A percentile compares a stretch with the other conserved stretches of the same genome.
Evolutionary conservation across 2,329 filamentous ascomycete genomes (phyloP).

Genomic region (Aspergillus japonicus): DNA sequence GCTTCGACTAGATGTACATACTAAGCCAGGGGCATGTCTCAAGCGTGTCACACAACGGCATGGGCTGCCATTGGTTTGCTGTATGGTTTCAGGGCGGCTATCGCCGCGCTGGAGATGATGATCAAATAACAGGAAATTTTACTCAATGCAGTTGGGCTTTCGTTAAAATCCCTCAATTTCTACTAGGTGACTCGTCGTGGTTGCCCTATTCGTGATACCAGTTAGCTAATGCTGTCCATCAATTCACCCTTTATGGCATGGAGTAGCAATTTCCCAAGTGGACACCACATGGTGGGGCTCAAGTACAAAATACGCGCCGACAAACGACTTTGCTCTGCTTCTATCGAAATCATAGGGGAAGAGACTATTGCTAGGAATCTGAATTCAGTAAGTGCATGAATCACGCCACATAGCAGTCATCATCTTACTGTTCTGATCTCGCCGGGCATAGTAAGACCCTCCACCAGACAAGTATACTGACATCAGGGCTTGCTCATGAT

Average conservation of each 20-base stretch:
- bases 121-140: not conserved
- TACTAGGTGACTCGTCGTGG: not conserved
- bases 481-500: not conserved
- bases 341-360: not conserved
- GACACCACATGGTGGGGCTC: not conserved
- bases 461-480: not conserved
- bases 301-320: not conserved
- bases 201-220: not conserved
- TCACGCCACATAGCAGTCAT: not conserved
- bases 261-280: not conserved
- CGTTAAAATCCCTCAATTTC: not conserved
- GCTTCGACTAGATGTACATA: not conserved
- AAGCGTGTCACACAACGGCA: not conserved
- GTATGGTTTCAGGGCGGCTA: not conserved
- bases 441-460: not conserved
- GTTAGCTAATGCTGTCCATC: not conserved
- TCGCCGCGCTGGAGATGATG: not conserved
- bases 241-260: not conserved
- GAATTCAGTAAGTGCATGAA: not conserved
- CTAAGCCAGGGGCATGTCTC: not conserved
- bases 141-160: not conserved
- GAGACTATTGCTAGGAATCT: not conserved
- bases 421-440: not conserved
- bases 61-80: not conserved
- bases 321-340: too few species aligned